Percentiles rank a stretch among this genome's conserved stretches.
phyloP scores from a whole-genome alignment of 371 early-diverging fungal genomes.

The Mortierella sp. region DNA sequence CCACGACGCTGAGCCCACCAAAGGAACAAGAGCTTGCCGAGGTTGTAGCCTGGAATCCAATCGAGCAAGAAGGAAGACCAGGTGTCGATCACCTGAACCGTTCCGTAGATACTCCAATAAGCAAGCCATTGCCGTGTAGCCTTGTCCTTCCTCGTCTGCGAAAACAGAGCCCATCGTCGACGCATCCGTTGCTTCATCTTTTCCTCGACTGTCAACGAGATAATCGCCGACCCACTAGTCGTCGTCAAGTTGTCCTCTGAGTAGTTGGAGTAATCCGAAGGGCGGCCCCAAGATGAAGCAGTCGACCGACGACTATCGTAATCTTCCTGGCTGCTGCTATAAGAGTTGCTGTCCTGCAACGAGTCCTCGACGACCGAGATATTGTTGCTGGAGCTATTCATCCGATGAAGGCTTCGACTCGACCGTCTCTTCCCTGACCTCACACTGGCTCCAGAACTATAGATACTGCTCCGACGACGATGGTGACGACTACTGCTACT shows the following conservation, averaged over 20 bases:
- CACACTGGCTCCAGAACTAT: slow-evolving; percentile 28
- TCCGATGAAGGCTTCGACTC: slow-evolving; percentile 24
- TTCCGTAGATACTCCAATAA: slow-evolving; percentile 59
- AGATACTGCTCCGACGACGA: slow-evolving; percentile 19
- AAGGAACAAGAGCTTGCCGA: slow-evolving; percentile 52
- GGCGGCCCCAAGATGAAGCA: slow-evolving; percentile 49
- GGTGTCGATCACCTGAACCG: slow-evolving; percentile 54
- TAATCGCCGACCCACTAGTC: slow-evolving; percentile 27
- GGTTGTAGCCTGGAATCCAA: slow-evolving; percentile 57
- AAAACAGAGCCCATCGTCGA: slow-evolving; percentile 53
- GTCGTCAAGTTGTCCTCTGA: slow-evolving; percentile 51
- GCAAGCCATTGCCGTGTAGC: slow-evolving; percentile 58
- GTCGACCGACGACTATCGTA: slow-evolving; percentile 38
- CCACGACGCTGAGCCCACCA: slow-evolving; percentile 59
- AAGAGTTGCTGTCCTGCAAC: slow-evolving; percentile 40
- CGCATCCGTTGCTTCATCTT: slow-evolving; percentile 54
- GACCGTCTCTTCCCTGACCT: slow-evolving; percentile 23
- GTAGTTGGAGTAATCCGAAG: slow-evolving; percentile 40
- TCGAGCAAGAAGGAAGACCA: slow-evolving; percentile 56
- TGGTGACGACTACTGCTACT: slow-evolving; percentile 15
- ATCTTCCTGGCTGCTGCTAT: slow-evolving; percentile 52
- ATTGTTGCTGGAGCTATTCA: slow-evolving; percentile 21
- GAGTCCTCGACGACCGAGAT: slow-evolving; percentile 29
- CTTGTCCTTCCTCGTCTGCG: slow-evolving; percentile 51
- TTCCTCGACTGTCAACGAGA: slow-evolving; percentile 50